Evolutionary conservation across 441 rosid genomes (phyloP).

Genomic region (Euphorbia corollata): DNA sequence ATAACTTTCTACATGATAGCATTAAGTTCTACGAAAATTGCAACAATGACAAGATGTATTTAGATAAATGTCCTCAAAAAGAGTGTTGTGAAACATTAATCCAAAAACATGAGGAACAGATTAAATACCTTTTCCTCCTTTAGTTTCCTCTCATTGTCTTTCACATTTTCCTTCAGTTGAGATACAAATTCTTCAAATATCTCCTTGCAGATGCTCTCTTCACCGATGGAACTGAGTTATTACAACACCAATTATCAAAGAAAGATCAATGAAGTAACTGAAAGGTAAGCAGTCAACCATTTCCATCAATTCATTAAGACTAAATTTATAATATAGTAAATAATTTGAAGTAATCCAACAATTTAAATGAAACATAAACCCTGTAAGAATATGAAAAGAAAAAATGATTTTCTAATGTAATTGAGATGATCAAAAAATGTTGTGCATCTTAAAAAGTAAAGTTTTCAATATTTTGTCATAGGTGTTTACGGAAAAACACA

Average conservation of each 20-base stretch:
- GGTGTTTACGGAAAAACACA: not conserved
- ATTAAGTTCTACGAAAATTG: not conserved
- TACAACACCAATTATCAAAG: not conserved
- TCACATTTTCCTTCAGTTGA: constrained; percentile 69
- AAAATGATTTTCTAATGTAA: constrained; percentile 11
- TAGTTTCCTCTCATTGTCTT: constrained; percentile 79
- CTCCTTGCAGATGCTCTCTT: constrained; percentile 59
- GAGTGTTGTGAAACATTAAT: not conserved
- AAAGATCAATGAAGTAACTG: not conserved
- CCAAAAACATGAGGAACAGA: not conserved
- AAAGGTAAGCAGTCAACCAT: not conserved
- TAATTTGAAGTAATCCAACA: not conserved
- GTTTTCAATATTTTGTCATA: not conserved
- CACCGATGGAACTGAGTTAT: constrained; percentile 55
- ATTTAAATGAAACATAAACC: not conserved
- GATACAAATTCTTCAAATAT: constrained; percentile 68
- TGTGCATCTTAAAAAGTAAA: not conserved
- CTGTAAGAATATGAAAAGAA: constrained; percentile 6
- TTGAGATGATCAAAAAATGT: not conserved
- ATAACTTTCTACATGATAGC: not conserved
- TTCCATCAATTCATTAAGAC: not conserved
- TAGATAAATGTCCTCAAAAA: not conserved
- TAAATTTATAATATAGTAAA: not conserved
- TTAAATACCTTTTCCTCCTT: constrained; percentile 83
- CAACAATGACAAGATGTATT: not conserved